Evolutionary conservation across 768 basidiomycete species (phyloP), one percentile per base, ranked within the genome.

Genomic region (Porpolomopsis calyptriformis): DNA sequence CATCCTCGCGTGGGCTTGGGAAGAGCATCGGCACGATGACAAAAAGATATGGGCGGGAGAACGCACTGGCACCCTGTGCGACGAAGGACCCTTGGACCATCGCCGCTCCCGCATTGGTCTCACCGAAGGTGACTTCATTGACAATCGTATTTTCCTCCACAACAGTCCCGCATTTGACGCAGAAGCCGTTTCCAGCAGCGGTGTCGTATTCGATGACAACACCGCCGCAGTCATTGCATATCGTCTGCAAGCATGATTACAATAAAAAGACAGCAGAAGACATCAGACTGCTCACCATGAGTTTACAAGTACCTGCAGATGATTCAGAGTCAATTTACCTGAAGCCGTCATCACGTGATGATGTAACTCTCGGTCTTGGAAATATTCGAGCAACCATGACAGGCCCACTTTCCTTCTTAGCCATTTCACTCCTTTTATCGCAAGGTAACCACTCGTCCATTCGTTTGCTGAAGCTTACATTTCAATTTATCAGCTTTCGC

Each of bases 1-100:
- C 76, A 88, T 82, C 43, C 82, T 72, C 2, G 89, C 87, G 53
- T 81, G 84, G 0, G 87, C 90, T 93, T 46, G 44, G 20, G 20
- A 2, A 51, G 18, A 50, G 16, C 34, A 20, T 42, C 12, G 47
- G 27, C 16, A 20, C 14, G 18, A 29, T 39, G 50, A 19, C 50
- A 36, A 29, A 24, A 16, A 16, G 39, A 6, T 16, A 49, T 35
- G 10, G 10, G 46, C 34, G 19, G 35, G 45, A 18, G 36, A 11
- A 77, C 86, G 61, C 57, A 97, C 93, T 93, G 38, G 92, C 81
- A 46, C 89, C 87, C 56, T 88, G 84, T 0, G 77, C 87, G 10
- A 99, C 90, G 56, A 87, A 96, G 2, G 85, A 82, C 2, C 96
- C 96, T 57, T 93, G 86, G 1, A 96, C 93, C 72, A 97, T 88